Percentiles rank a stretch among this genome's conserved stretches.
Evolutionary conservation across 441 rosid genomes (phyloP).

Genomic region (Mallotus japonicus): DNA sequence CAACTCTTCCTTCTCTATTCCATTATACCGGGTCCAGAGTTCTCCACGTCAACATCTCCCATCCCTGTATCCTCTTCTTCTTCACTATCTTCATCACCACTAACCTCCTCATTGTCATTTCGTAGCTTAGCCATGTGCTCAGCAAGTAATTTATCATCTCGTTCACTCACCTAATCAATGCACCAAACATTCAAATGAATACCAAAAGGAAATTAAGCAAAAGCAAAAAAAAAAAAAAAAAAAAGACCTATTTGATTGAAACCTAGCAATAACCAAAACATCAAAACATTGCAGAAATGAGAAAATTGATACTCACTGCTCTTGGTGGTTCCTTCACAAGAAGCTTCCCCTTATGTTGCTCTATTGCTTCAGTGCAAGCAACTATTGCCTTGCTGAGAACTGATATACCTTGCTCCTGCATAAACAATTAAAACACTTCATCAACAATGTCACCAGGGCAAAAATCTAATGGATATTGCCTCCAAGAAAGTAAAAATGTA

Average conservation of each 20-base stretch:
- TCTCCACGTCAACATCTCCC: conserved; percentile 68
- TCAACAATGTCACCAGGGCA: background rate
- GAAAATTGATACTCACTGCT: conserved; percentile 61
- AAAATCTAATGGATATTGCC: background rate
- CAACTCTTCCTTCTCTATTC: conserved; percentile 1
- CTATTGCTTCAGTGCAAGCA: conserved; percentile 78
- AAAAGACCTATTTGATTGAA: background rate
- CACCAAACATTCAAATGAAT: conserved; percentile 16
- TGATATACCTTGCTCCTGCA: conserved; percentile 92
- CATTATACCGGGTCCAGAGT: conserved; percentile 15
- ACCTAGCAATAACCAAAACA: background rate
- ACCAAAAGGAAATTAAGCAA: conserved; percentile 1
- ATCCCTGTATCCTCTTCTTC: conserved; percentile 95
- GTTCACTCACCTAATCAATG: conserved; percentile 80
- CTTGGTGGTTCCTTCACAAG: conserved; percentile 79
- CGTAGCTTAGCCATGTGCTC: conserved; percentile 92
- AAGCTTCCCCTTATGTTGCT: conserved; percentile 84
- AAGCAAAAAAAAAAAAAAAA: no score
- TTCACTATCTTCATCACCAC: conserved; percentile 93
- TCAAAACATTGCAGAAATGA: background rate
- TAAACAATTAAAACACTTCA: conserved; percentile 17
- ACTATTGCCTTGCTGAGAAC: conserved; percentile 64
- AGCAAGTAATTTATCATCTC: conserved; percentile 88
- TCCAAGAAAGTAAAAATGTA: background rate
- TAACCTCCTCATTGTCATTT: conserved; percentile 72